A percentile compares a stretch with the other conserved stretches of the same genome.
Evolutionary conservation across 305 asterid species (phyloP).

Genomic region (Rubia balearica): DNA sequence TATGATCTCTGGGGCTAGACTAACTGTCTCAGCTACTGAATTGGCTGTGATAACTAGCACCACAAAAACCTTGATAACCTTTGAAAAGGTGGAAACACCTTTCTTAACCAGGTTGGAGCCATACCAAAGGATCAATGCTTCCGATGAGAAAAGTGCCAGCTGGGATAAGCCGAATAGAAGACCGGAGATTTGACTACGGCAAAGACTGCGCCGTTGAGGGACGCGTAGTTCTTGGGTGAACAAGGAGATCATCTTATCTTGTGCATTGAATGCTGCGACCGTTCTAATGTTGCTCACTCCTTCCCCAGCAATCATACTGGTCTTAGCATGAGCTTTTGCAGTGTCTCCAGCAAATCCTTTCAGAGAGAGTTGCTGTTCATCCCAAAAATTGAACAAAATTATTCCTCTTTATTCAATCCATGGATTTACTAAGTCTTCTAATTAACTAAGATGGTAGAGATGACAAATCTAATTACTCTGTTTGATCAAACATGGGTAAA

Average conservation of each 20-base stretch:
- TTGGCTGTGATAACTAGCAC: constrained; percentile 87
- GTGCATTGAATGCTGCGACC: constrained; percentile 91
- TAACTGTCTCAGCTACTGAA: constrained; percentile 89
- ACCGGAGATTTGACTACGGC: constrained; percentile 76
- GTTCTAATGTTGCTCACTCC: constrained; percentile 98
- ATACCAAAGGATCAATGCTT: constrained; percentile 89
- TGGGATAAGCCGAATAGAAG: constrained; percentile 83
- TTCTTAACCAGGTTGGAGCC: constrained; percentile 76
- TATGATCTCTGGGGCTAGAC: constrained; percentile 89
- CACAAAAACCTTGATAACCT: constrained; percentile 87
- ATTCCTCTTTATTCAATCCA: background rate
- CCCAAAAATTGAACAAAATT: background rate
- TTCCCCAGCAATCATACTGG: constrained; percentile 98
- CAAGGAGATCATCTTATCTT: constrained; percentile 61
- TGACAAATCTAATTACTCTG: constrained; percentile 4
- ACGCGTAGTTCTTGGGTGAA: constrained; percentile 64
- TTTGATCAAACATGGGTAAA: constrained; percentile 2
- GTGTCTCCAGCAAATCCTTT: constrained; percentile 98
- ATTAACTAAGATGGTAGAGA: background rate
- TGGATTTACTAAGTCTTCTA: background rate
- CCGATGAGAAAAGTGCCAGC: constrained; percentile 89
- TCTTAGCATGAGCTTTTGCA: constrained; percentile 91
- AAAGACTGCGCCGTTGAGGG: constrained; percentile 65
- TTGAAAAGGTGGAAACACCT: constrained; percentile 80
- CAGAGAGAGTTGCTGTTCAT: constrained; percentile 74